Evolutionary conservation across 352 stramenopile species (phyloP), one percentile per base, ranked within the genome.

Genomic region (Aphanomyces astaci): DNA sequence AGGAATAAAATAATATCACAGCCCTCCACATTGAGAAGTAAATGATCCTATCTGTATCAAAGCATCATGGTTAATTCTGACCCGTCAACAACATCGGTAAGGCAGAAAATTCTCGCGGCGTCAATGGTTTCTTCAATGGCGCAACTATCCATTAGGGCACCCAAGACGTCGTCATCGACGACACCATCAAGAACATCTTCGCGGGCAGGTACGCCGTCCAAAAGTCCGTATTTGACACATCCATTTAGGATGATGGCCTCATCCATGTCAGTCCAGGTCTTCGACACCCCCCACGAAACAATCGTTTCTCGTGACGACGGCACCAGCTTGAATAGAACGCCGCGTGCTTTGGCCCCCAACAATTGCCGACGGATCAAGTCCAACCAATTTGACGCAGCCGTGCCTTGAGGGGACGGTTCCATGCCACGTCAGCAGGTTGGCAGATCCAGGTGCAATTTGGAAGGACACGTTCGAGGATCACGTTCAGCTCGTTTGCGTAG

Each of bases 351-450:
- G 7, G 36, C 5, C 3, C 33, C 9, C 17, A 10, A 28, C n/a
- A 60, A 22, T 46, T 69, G 66, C 4, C 11, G 36, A 33, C 36
- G 36, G 2, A 67, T 5, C 10, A 25, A 24, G 36, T 63, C 48
- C 31, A 72, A 33, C 66, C 56, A 72, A 17, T 24, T 30, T 32
- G 28, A n/a, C 49, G 66, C n/a, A 72, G 40, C 11, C 39, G 7
- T 4, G 13, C 46, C 31, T 76, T 73, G 5, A 70, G 51, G 3
- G 66, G 66, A 11, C 63, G 73, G 39, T 73, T 73, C 66, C 66
- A 73, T 2, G 56, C 36, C 7, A 76, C 66, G n/a, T 72, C 56
- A 1, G 72, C 66, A 4, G 66, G 72, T 33, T 73, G 72, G 19
- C 51, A 71, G 19, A 64, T 66, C 7, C 59, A 60, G 0, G 66